These are phyloP conservation scores for Scedosporium aurantiacum DNA, from an alignment of 2,329 filamentous ascomycete genomes.

Conservation along the genomic window DNA sequence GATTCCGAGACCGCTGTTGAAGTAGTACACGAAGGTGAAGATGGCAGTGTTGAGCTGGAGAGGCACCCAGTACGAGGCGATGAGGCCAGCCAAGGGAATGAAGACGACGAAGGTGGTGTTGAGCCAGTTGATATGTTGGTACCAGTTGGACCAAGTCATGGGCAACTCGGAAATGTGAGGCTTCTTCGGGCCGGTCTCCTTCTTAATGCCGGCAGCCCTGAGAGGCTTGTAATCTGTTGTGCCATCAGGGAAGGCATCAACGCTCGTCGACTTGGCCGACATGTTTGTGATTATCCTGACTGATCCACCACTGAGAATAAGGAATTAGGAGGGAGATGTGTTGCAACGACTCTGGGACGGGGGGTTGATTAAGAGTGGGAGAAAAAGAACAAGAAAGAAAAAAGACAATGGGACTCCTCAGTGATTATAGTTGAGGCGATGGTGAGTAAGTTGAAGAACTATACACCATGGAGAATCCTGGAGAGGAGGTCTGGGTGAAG, in stretches of 20 bases:
- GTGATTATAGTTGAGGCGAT: background rate
- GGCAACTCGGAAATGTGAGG: slow-evolving; percentile 76
- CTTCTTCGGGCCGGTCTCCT: slow-evolving; percentile 50
- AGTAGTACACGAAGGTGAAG: slow-evolving; percentile 71
- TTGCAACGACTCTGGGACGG: too few species aligned
- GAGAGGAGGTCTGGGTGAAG: background rate
- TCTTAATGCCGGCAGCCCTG: slow-evolving; percentile 8
- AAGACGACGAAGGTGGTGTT: slow-evolving; percentile 73
- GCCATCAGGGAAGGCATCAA: slow-evolving; percentile 36
- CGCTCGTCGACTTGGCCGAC: background rate
- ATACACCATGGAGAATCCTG: background rate
- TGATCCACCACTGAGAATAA: background rate
- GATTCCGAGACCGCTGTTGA: slow-evolving; percentile 71
- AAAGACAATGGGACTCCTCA: background rate
- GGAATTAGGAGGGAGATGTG: background rate
- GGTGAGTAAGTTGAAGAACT: background rate
- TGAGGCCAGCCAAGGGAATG: slow-evolving; percentile 61
- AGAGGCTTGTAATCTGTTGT: slow-evolving; percentile 44
- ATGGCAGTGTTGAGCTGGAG: slow-evolving; percentile 59
- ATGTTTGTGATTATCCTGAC: background rate
- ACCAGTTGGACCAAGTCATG: slow-evolving; percentile 74
- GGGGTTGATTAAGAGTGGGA: background rate
- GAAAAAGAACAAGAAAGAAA: background rate
- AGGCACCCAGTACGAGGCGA: slow-evolving; percentile 70
- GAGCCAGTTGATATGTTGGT: slow-evolving; percentile 90